phyloP scores from a whole-genome alignment of 2,329 filamentous ascomycete species.

The Torrubiella hemipterigena region DNA sequence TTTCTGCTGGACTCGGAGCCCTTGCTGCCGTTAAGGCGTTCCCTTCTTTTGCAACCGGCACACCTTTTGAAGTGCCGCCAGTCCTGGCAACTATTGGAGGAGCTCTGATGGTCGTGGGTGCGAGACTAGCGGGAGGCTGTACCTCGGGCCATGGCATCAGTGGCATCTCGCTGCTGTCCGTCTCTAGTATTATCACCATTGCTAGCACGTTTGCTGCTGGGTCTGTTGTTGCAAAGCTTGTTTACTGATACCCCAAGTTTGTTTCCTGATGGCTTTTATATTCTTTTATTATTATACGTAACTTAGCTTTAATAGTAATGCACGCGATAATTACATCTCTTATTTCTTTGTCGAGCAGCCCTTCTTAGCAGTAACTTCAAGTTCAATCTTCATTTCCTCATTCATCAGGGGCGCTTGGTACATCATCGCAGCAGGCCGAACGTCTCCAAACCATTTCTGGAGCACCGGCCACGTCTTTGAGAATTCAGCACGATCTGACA shows the following conservation, averaged over 20 bases:
- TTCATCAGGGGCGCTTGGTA: constrained; percentile 37
- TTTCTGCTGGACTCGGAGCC: constrained; percentile 36
- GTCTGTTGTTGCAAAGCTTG: constrained; percentile 10
- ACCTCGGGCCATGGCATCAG: constrained; percentile 60
- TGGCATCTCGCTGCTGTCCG: constrained; percentile 49
- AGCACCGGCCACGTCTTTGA: constrained; percentile 36
- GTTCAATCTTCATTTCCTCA: constrained; percentile 33
- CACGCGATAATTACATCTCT: neutral
- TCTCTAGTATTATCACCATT: constrained; percentile 51
- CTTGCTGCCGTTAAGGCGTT: constrained; percentile 20
- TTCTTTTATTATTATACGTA: neutral
- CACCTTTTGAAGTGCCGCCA: constrained; percentile 20
- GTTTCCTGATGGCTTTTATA: neutral
- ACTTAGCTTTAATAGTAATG: too few relatives aligned
- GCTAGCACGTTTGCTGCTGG: constrained; percentile 44
- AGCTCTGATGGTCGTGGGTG: constrained; percentile 43
- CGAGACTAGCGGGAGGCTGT: constrained; percentile 52
- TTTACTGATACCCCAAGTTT: constrained; percentile 7
- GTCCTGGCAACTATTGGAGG: constrained; percentile 39
- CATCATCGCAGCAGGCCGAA: constrained; percentile 43
- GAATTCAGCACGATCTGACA: constrained; percentile 35
- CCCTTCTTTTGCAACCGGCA: constrained; percentile 16
- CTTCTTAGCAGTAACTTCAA: constrained; percentile 28
- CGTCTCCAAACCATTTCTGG: constrained; percentile 33
- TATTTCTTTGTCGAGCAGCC: constrained; percentile 8